These are phyloP conservation scores for Yamadazyma diospyri DNA, from an alignment of 1,139 yeast species.

Conservation along the genomic window DNA sequence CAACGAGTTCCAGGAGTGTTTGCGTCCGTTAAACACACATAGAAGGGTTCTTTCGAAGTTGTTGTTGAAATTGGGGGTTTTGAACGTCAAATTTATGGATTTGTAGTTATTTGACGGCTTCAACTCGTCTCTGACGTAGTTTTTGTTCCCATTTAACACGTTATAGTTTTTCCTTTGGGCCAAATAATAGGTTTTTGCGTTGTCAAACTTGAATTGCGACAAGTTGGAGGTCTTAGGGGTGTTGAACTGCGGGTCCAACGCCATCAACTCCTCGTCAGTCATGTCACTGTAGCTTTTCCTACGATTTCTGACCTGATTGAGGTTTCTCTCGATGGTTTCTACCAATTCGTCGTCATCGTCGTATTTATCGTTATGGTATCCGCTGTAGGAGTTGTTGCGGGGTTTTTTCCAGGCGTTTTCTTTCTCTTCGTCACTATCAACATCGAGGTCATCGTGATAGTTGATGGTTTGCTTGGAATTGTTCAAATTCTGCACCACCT, in stretches of 20 bases:
- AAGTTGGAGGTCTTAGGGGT: conserved; percentile 31
- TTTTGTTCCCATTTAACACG: conserved; percentile 5
- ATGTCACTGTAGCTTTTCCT: conserved; percentile 59
- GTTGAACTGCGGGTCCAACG: conserved; percentile 54
- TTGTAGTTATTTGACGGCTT: conserved; percentile 33
- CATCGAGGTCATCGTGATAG: conserved; percentile 24
- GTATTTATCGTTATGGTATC: neutral
- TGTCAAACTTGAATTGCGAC: conserved; percentile 40
- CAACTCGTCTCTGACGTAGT: conserved; percentile 2
- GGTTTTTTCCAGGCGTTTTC: neutral
- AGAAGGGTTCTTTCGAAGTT: conserved; percentile 29
- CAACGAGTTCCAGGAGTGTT: conserved; percentile 44
- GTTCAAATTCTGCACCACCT: conserved; percentile 22
- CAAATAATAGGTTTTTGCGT: conserved; percentile 33
- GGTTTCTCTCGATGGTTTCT: conserved; percentile 1
- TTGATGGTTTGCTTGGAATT: conserved; percentile 16
- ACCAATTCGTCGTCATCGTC: conserved; percentile 2
- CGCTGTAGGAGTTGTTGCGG: neutral
- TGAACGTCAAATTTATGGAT: conserved; percentile 37
- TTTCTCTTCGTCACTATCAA: conserved; percentile 14
- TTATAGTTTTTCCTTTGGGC: conserved; percentile 18
- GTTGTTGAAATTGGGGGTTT: conserved; percentile 26
- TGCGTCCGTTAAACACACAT: conserved; percentile 37
- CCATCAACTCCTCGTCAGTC: conserved; percentile 62
- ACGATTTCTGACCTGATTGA: conserved; percentile 16